Evolutionary conservation across 192 early-diverging fungal species (phyloP), one percentile per base, ranked within the genome.

Genomic region (Backusella luteola): DNA sequence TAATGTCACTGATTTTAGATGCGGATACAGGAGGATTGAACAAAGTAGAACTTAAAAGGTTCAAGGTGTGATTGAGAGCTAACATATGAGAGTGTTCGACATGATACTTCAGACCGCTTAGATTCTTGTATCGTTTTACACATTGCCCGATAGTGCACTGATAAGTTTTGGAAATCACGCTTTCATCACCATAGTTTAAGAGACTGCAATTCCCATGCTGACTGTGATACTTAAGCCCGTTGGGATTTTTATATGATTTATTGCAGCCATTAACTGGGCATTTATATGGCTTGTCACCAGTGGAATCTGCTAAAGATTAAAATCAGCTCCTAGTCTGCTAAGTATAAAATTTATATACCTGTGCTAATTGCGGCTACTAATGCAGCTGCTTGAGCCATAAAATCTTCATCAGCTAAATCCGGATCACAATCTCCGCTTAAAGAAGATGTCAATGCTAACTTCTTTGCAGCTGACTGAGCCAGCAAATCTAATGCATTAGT

Each of bases 221-320:
- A 77, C 96, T 94, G 81, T 98, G 98, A 87, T 99, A 98, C 82
- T 99, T 99, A 73, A 98, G 89, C 6, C 97, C 97, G 67, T 98
- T 98, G 29, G 96, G 96, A 84, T 99, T 99, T 87, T 99, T 99
- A 88, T 99, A 99, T 6, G 95, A 90, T 83, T 99, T 98, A 71
- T 89, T 89, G 85, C 97, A 99, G 9, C 96, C 95, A 14, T 78
- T 79, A 6, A 95, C 84, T 11, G 93, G 88, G 80, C 97, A 98
- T 73, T 93, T 91, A 85, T 97, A 97, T 26, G 95, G 95, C 74
- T 97, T 94, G 74, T 95, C 94, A 53, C 67, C 73, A 70, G 71
- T 71, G 7, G 76, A 19, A 59, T 70, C 68, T 32, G 59, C 70
- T 32, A 44, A 32, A 15, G n/a, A 26, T 29, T n/a, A 76, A 42